Evolutionary conservation across 495 filamentous ascomycete species (phyloP).

Genomic region (Melanomma pulvis-pyrius): DNA sequence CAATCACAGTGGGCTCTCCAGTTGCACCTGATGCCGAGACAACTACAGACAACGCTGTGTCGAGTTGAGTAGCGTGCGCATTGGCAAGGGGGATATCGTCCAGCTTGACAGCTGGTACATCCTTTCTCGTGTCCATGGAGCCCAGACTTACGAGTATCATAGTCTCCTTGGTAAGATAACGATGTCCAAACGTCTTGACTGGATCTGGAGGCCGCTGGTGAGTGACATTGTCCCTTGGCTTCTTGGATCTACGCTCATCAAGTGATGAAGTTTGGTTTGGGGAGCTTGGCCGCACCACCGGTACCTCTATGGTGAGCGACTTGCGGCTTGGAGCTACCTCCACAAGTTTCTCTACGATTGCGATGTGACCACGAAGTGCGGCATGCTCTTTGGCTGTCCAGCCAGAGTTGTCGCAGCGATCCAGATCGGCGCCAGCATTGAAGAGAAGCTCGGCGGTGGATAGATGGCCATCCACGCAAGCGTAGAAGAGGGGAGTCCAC

Average conservation of each 20-base stretch:
- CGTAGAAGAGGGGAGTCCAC: constrained; percentile 92
- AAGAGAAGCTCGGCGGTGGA: constrained; percentile 70
- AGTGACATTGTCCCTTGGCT: constrained; percentile 46
- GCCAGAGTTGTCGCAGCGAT: constrained; percentile 77
- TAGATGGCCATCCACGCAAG: constrained; percentile 82
- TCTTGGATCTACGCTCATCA: constrained; percentile 57
- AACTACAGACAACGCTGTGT: constrained; percentile 89
- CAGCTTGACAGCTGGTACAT: constrained; percentile 78
- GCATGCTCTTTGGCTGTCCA: constrained; percentile 97
- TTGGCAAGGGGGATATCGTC: constrained; percentile 83
- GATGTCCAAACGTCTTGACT: constrained; percentile 92
- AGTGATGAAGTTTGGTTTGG: constrained; percentile 51
- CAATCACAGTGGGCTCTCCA: constrained; percentile 84
- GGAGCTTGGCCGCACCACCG: constrained; percentile 33
- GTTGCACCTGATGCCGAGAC: constrained; percentile 86
- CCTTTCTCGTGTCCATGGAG: constrained; percentile 88
- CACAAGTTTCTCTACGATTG: constrained; percentile 70
- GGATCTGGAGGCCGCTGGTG: constrained; percentile 60
- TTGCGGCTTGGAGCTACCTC: constrained; percentile 52
- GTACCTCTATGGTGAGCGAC: constrained; percentile 53
- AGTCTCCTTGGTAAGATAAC: constrained; percentile 85
- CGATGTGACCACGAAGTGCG: constrained; percentile 80
- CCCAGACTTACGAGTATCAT: constrained; percentile 92
- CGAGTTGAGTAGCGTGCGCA: constrained; percentile 88
- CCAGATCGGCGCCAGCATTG: constrained; percentile 72